phyloP scores from a whole-genome alignment of 257 asterid genomes.

The Thymus quinquecostatus region DNA sequence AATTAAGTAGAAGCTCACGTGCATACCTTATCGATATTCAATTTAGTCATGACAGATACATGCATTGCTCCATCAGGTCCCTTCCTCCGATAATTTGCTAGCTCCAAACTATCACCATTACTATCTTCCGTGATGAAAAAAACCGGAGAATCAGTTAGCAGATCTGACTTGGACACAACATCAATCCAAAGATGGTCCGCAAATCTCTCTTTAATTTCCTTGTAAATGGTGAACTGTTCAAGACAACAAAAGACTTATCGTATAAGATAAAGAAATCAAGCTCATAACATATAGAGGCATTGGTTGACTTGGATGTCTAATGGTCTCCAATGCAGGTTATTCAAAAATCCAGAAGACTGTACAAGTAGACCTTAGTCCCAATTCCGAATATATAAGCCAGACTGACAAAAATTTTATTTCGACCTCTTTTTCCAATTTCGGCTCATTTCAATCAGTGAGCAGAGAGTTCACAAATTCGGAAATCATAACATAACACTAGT shows the following conservation, averaged over 20 bases:
- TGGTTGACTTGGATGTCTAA: slow-evolving; percentile 9
- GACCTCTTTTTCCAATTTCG: not conserved
- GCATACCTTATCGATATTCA: slow-evolving; percentile 74
- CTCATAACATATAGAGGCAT: slow-evolving; percentile 17
- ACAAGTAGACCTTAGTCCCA: not conserved
- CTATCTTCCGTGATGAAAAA: slow-evolving; percentile 72
- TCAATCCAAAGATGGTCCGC: slow-evolving; percentile 90
- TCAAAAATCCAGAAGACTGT: not conserved
- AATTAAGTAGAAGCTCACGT: slow-evolving; percentile 23
- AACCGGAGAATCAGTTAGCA: slow-evolving; percentile 69
- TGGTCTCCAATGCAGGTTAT: slow-evolving; percentile 11
- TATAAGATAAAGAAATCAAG: slow-evolving; percentile 13
- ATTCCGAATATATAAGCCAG: not conserved
- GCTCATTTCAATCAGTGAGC: not conserved
- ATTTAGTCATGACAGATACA: slow-evolving; percentile 72
- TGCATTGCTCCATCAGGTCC: slow-evolving; percentile 89
- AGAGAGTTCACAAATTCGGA: not conserved
- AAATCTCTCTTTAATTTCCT: slow-evolving; percentile 87
- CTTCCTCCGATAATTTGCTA: slow-evolving; percentile 67
- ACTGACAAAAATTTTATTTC: not conserved
- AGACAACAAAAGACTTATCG: slow-evolving; percentile 19
- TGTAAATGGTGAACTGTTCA: slow-evolving; percentile 75
- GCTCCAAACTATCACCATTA: slow-evolving; percentile 56
- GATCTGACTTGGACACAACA: slow-evolving; percentile 88
- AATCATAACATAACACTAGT: not conserved